Evolutionary conservation across 768 basidiomycete genomes (phyloP), one percentile per base, ranked within the genome.

Genomic region (Agrocybe praecox): DNA sequence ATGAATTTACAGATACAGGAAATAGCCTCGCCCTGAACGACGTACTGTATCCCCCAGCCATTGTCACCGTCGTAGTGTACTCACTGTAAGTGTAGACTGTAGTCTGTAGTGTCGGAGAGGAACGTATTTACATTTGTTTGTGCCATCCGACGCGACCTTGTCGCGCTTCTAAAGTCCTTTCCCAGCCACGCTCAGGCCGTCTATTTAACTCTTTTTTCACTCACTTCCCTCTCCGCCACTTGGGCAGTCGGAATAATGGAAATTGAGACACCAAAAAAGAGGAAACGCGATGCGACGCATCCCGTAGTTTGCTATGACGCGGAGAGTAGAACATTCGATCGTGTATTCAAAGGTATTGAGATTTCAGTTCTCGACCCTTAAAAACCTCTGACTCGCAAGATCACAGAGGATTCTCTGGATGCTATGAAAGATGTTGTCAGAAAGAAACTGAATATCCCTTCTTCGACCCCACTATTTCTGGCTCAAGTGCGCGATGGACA

Each of bases 351-450:
- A 76, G 82, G 83, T 81, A 62, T 46, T 44, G 45, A 22, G 33
- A 29, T 46, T 61, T 52, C 56, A 57, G 58, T 46, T 51, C 36
- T 32, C 22, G 23, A 22, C 8, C 51, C 8, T 11, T 7, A 21
- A 53, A 15, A 56, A 23, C 14, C 49, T 51, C 32, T 46, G 24
- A 56, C 26, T 42, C 17, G 23, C 36, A 10, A 44, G 5, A 14
- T n/a, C 59, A 23, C 63, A 92, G 90, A 91, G 62, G 71, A 76
- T 18, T 84, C 87, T 18, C 76, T 92, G 29, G 74, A 76, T 1
- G 82, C 85, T 50, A 77, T 85, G 59, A 84, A 81, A 62, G 68
- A 76, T 24, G 79, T 82, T 5, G 84, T 89, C 23, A 76, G 83
- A 45, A 79, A 72, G 58, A 93, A 92, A 69, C 76, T 93, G 18